phyloP scores from a whole-genome alignment of 192 early-diverging fungal species.

The Phlyctochytrium arcticum region DNA sequence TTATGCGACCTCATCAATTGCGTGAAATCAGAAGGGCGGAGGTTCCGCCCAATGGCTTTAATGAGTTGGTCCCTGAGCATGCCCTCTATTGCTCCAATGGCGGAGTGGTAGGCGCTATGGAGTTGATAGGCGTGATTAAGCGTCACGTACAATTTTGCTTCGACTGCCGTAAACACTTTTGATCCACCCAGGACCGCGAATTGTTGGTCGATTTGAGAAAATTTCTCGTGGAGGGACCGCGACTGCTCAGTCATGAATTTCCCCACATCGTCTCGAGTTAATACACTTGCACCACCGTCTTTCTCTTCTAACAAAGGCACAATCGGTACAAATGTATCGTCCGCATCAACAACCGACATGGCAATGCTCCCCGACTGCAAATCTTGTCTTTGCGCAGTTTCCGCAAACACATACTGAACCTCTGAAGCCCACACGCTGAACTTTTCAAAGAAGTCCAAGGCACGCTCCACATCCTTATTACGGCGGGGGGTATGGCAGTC shows the following conservation, averaged over 20 bases:
- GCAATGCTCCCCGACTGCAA: too few relatives aligned
- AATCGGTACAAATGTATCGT: not conserved
- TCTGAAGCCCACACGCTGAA: not conserved
- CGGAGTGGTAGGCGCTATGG: too few relatives aligned
- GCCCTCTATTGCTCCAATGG: too few relatives aligned
- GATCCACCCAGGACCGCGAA: not conserved
- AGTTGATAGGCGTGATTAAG: too few relatives aligned
- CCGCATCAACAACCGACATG: not conserved
- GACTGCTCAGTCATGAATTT: conserved; percentile 14
- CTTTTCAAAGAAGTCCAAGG: not conserved
- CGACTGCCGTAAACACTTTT: too few relatives aligned
- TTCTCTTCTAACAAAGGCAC: conserved; percentile 2
- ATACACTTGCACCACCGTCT: not conserved
- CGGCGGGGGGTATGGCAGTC: conserved; percentile 28
- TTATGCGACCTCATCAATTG: conserved; percentile 17
- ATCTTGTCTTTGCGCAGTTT: not conserved
- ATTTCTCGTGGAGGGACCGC: conserved; percentile 8
- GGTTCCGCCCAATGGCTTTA: too few relatives aligned
- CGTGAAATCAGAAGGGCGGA: conserved; percentile 6
- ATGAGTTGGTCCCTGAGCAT: too few relatives aligned
- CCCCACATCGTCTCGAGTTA: conserved; percentile 3
- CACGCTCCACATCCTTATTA: conserved; percentile 7
- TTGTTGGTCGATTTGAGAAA: not conserved
- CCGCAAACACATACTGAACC: not conserved
- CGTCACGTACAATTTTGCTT: too few relatives aligned